Percentiles rank a stretch among this genome's conserved stretches.
Conservation (phyloP, 2,329 filamentous ascomycete species). For the Xylariaceae sp. region DNA sequence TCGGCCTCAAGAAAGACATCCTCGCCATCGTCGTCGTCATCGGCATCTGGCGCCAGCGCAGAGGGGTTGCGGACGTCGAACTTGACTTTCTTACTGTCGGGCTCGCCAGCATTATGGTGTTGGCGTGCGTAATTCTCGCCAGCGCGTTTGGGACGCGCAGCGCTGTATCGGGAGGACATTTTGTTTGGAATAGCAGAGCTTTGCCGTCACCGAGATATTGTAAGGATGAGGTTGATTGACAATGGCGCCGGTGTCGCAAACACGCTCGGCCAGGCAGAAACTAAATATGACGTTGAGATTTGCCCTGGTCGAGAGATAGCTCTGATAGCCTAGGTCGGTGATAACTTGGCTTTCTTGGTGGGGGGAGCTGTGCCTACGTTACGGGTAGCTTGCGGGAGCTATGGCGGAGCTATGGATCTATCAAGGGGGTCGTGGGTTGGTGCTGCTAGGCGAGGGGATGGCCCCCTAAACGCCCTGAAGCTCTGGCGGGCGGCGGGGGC, state of each 20-base stretch:
- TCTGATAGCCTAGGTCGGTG: slow-evolving; percentile 3
- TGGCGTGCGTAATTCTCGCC: slow-evolving; percentile 77
- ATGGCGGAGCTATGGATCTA: too few relatives aligned
- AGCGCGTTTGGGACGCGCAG: slow-evolving; percentile 75
- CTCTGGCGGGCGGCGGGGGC: too few relatives aligned
- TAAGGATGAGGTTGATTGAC: background rate
- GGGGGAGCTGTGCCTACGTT: too few relatives aligned
- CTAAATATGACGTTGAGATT: slow-evolving; percentile 24
- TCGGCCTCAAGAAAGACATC: slow-evolving; percentile 81
- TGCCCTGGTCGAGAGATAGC: slow-evolving; percentile 15
- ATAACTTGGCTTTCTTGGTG: too few relatives aligned
- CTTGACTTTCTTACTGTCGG: slow-evolving; percentile 69
- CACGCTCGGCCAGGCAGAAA: background rate
- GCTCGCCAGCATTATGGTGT: slow-evolving; percentile 56
- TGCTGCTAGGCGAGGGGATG: too few relatives aligned
- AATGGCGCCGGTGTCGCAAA: background rate
- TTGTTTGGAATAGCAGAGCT: slow-evolving; percentile 3
- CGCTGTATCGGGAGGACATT: slow-evolving; percentile 57
- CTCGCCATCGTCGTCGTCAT: slow-evolving; percentile 39
- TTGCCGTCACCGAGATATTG: background rate
- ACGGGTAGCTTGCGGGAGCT: too few relatives aligned
- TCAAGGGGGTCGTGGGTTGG: too few relatives aligned
- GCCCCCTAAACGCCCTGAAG: too few relatives aligned
- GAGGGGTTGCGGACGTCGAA: slow-evolving; percentile 96
- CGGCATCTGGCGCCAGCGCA: slow-evolving; percentile 78